Evolutionary conservation across 768 basidiomycete species (phyloP).

Genomic region (Cystobasidium tubakii): DNA sequence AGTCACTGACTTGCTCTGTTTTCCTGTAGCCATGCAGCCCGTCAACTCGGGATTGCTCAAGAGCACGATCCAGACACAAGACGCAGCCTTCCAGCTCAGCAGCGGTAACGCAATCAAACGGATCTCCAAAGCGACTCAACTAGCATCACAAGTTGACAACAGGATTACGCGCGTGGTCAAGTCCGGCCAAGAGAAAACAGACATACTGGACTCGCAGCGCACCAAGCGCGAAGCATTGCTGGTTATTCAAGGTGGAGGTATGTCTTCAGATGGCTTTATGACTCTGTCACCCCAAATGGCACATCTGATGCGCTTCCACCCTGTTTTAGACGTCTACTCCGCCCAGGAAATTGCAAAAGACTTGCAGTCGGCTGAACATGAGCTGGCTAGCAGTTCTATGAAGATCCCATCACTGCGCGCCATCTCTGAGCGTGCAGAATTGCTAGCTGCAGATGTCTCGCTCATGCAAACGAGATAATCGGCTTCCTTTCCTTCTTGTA

Average conservation of each 20-base stretch:
- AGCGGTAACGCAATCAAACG: background rate
- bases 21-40: background rate
- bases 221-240: background rate
- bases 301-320: background rate
- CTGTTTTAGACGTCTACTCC: background rate
- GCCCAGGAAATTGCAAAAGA: background rate
- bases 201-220: background rate
- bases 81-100: constrained; percentile 13
- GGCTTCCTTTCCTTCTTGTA: no score
- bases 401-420: background rate
- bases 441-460: background rate
- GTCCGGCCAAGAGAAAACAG: background rate
- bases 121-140: background rate
- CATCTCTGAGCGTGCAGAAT: background rate
- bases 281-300: no score
- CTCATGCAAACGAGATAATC: background rate
- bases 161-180: background rate
- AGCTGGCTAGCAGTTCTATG: background rate
- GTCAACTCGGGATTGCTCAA: background rate
- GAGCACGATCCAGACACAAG: background rate
- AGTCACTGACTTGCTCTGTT: background rate
- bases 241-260: background rate
- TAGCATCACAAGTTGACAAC: background rate
- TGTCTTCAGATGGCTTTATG: background rate
- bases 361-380: background rate